A percentile compares a stretch with the other conserved stretches of the same genome.
Evolutionary conservation across 768 basidiomycete species (phyloP).

Genomic region (Cantharellus anzutake): DNA sequence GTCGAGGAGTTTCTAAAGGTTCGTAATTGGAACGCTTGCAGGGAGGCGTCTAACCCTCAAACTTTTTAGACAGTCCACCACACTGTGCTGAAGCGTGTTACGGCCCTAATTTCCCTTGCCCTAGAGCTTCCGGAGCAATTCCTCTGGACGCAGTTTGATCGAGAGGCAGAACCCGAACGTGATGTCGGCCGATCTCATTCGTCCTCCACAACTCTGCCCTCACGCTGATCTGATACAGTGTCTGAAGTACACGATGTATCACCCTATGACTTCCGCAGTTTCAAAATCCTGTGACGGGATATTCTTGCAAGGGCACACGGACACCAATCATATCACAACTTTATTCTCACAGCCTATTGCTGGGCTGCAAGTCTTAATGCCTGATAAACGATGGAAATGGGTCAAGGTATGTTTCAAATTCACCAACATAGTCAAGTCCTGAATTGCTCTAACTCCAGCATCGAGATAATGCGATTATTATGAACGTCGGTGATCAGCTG

Average conservation of each 20-base stretch:
- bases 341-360: background rate
- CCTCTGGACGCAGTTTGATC: background rate
- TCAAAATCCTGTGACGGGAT: background rate
- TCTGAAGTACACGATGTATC: background rate
- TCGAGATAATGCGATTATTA: background rate
- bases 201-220: too few species aligned
- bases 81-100: background rate
- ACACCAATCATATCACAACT: background rate
- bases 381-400: background rate
- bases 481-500: background rate
- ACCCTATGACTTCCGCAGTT: background rate
- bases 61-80: background rate
- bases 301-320: background rate
- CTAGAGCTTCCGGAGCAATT: background rate
- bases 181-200: background rate
- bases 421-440: background rate
- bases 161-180: background rate
- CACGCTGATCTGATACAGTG: background rate
- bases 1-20: background rate
- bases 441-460: background rate
- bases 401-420: background rate
- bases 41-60: background rate
- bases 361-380: background rate
- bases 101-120: background rate
- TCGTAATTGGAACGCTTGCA: background rate